Conservation (phyloP, 345 rosid species). For the Bruguiera parviflora region DNA sequence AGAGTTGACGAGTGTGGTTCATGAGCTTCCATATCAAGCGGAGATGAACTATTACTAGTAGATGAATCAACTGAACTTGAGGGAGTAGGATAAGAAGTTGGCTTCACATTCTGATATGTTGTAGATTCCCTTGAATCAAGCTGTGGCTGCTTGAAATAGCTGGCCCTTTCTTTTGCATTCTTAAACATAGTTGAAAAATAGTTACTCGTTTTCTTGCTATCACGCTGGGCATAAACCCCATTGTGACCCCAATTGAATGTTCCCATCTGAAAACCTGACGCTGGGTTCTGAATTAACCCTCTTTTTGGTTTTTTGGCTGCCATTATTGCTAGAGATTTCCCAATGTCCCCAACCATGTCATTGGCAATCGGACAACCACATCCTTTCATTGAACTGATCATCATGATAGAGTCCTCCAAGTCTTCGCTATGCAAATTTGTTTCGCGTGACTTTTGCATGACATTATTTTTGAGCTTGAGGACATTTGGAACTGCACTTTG, state of each 20-base stretch:
- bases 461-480: constrained; percentile 48
- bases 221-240: constrained; percentile 32
- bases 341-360: constrained; percentile 81
- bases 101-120: constrained; percentile 25
- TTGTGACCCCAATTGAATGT: constrained; percentile 43
- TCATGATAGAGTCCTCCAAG: constrained; percentile 69
- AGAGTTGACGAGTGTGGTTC: constrained; percentile 48
- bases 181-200: constrained; percentile 64
- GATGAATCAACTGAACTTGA: constrained; percentile 27
- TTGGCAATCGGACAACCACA: constrained; percentile 65
- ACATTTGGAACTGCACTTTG: constrained; percentile 74
- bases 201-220: constrained; percentile 31
- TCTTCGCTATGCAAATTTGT: constrained; percentile 68
- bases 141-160: constrained; percentile 66
- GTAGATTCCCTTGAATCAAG: constrained; percentile 48
- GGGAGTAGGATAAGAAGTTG: constrained; percentile 21
- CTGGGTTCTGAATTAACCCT: constrained; percentile 45
- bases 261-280: constrained; percentile 38
- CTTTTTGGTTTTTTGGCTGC: constrained; percentile 61
- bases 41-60: constrained; percentile 39
- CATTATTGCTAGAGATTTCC: constrained; percentile 51
- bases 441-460: constrained; percentile 52
- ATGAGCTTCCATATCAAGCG: constrained; percentile 41
- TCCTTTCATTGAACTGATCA: constrained; percentile 76
- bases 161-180: constrained; percentile 71